Percentiles rank a stretch among this genome's conserved stretches.
phyloP scores from a whole-genome alignment of 495 filamentous ascomycete species.

The Ascobolus immersus region DNA sequence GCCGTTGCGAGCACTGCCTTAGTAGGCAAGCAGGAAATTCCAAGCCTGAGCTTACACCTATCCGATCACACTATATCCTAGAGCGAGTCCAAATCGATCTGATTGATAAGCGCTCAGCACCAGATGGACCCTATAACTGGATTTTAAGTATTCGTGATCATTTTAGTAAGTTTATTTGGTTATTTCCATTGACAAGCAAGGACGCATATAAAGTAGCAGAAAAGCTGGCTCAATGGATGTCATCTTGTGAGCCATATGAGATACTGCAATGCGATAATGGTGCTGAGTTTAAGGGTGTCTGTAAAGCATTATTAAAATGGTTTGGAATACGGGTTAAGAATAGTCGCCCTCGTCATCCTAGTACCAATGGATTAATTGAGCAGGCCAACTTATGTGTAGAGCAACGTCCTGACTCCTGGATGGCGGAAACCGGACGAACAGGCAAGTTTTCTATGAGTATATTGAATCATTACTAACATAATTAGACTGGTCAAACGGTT shows the following conservation, averaged over 20 bases:
- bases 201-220: background rate
- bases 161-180: slow-evolving; percentile 5
- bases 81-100: slow-evolving; percentile 9
- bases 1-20: too few relatives aligned
- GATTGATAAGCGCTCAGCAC: slow-evolving; percentile 4
- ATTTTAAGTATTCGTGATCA: slow-evolving; percentile 8
- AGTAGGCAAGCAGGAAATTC: too few relatives aligned
- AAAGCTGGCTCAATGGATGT: background rate
- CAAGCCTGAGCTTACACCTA: too few relatives aligned
- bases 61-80: slow-evolving; percentile 1
- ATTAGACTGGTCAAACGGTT: too few relatives aligned
- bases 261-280: slow-evolving; percentile 10
- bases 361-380: slow-evolving; percentile 3
- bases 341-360: background rate
- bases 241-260: slow-evolving; percentile 1
- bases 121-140: slow-evolving; percentile 4
- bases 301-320: background rate
- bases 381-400: too few relatives aligned
- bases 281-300: slow-evolving; percentile 7
- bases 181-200: slow-evolving; percentile 3
- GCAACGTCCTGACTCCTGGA: too few relatives aligned
- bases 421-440: too few relatives aligned
- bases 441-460: too few relatives aligned
- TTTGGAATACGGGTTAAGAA: slow-evolving; percentile 1
- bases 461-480: too few relatives aligned